Evolutionary conservation across 768 basidiomycete species (phyloP).

Genomic region (Strobilomyces echinocephalus): DNA sequence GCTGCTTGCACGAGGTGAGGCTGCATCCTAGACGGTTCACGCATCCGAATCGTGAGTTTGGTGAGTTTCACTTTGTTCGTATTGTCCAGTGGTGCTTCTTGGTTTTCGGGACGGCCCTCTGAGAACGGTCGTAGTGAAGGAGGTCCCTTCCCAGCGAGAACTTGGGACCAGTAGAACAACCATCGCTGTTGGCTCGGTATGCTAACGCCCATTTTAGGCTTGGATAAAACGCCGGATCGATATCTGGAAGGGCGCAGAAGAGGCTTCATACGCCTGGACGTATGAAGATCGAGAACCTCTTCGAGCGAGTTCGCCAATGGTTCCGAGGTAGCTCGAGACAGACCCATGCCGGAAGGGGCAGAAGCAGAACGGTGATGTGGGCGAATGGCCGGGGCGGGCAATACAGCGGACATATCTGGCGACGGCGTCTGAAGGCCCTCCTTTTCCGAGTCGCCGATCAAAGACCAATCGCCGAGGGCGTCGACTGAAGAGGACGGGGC

Average conservation of each 20-base stretch:
- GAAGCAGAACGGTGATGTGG: background rate
- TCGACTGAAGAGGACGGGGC: constrained; percentile 42
- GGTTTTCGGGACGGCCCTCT: background rate
- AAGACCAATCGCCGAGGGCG: constrained; percentile 14
- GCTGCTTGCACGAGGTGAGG: constrained; percentile 52
- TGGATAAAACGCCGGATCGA: constrained; percentile 19
- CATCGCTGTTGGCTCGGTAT: constrained; percentile 80
- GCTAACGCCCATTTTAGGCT: constrained; percentile 58
- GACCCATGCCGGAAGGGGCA: background rate
- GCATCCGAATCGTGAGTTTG: constrained; percentile 56
- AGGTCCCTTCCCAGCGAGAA: constrained; percentile 55
- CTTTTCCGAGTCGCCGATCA: constrained; percentile 12
- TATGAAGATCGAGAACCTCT: constrained; percentile 63
- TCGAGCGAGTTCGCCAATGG: constrained; percentile 37
- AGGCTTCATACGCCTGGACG: constrained; percentile 61
- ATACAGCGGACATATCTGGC: background rate
- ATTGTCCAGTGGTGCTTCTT: background rate
- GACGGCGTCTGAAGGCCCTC: constrained; percentile 18
- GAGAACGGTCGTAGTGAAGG: constrained; percentile 41
- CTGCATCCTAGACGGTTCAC: constrained; percentile 48
- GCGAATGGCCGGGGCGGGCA: background rate
- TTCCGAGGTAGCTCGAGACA: constrained; percentile 16
- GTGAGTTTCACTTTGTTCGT: constrained; percentile 51
- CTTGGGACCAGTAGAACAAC: constrained; percentile 71
- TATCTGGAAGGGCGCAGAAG: background rate